Conservation (phyloP, 192 early-diverging fungal species). For the Fimicolochytrium jonesii region DNA sequence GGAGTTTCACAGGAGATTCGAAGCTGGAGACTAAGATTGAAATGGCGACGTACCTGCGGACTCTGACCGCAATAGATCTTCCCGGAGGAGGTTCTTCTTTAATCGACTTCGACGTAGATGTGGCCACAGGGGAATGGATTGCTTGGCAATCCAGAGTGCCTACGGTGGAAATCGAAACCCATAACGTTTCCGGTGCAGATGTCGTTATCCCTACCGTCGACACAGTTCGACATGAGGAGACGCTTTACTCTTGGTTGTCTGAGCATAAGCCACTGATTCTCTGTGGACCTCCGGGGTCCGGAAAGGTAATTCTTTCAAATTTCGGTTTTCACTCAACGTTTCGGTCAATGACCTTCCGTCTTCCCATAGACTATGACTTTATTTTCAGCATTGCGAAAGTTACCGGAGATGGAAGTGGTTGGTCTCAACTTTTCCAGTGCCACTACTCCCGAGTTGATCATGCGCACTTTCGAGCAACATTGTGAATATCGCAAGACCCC, state of each 20-base stretch:
- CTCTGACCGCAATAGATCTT: constrained; percentile 69
- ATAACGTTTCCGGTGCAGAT: constrained; percentile 83
- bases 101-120: constrained; percentile 86
- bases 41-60: constrained; percentile 80
- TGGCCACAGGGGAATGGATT: constrained; percentile 82
- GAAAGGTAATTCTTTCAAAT: constrained; percentile 54
- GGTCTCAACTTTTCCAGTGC: constrained; percentile 99
- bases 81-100: constrained; percentile 56
- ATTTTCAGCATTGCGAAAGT: constrained; percentile 88
- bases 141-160: constrained; percentile 89
- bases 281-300: constrained; percentile 98
- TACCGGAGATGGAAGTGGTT: constrained; percentile 94
- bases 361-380: constrained; percentile 85
- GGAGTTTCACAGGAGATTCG: constrained; percentile 94
- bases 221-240: constrained; percentile 95
- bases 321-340: neutral
- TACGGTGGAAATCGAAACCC: constrained; percentile 87
- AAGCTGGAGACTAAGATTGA: constrained; percentile 63
- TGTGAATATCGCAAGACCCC: constrained; percentile 97
- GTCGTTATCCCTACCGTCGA: constrained; percentile 98
- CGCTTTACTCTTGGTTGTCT: constrained; percentile 91
- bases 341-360: neutral
- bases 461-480: constrained; percentile 96
- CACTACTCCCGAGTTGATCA: constrained; percentile 89
- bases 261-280: constrained; percentile 93